phyloP scores from a whole-genome alignment of 371 early-diverging fungal species.

The Actinomucor elegans region DNA sequence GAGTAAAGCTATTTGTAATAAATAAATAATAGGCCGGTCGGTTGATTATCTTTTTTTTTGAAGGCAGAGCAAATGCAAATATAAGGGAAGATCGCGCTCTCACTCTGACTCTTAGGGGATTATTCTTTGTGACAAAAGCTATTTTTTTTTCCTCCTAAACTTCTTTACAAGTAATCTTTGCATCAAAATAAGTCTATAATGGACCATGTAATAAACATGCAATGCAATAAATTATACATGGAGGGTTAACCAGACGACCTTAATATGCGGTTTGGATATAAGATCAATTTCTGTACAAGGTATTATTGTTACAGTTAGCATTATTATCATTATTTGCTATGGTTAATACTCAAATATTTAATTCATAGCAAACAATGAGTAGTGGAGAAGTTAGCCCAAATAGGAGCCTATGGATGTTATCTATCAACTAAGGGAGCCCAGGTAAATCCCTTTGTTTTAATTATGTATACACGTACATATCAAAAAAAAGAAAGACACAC shows the following conservation, averaged over 20 bases:
- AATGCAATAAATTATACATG: constrained; percentile 4
- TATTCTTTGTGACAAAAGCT: constrained; percentile 10
- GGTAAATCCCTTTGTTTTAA: too few relatives aligned
- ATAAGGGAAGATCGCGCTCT: constrained; percentile 9
- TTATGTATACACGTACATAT: too few relatives aligned
- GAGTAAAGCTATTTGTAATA: too few relatives aligned
- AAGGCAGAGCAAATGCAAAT: constrained; percentile 7
- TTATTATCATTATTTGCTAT: neutral
- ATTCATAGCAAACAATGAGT: constrained; percentile 4
- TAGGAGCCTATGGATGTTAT: neutral
- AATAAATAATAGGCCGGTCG: constrained; percentile 1
- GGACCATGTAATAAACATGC: too few relatives aligned
- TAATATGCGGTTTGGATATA: too few relatives aligned
- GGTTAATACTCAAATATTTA: constrained; percentile 10
- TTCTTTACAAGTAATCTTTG: neutral
- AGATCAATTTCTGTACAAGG: too few relatives aligned
- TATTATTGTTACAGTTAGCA: too few relatives aligned
- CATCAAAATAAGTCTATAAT: too few relatives aligned
- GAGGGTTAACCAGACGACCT: neutral
- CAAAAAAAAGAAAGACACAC: too few relatives aligned
- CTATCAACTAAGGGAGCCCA: neutral
- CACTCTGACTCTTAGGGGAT: constrained; percentile 16
- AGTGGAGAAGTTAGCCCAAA: too few relatives aligned
- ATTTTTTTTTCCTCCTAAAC: constrained; percentile 9
- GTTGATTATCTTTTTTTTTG: constrained; percentile 18